A percentile compares a stretch with the other conserved stretches of the same genome.
These are phyloP conservation scores for Austroboletus niveus DNA, from an alignment of 1,284 basidiomycete species.

Conservation along the genomic window DNA sequence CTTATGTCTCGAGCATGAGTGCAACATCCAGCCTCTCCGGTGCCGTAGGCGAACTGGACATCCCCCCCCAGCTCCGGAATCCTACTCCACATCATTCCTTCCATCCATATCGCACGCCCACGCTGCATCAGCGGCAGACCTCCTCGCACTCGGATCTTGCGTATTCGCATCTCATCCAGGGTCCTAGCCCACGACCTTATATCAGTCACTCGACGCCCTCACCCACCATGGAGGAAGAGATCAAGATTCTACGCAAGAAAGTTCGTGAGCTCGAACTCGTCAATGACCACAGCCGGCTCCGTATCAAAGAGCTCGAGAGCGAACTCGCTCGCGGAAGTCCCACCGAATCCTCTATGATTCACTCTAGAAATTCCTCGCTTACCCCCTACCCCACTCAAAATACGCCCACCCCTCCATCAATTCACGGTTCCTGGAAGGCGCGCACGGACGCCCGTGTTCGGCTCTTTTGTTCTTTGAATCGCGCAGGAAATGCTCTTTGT, in stretches of 20 bases:
- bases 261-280: constrained; percentile 46
- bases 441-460: constrained; percentile 69
- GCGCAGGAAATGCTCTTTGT: constrained; percentile 81
- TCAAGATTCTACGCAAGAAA: constrained; percentile 37
- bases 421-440: constrained; percentile 58
- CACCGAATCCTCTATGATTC: constrained; percentile 24
- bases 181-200: constrained; percentile 26
- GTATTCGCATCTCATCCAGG: constrained; percentile 22
- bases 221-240: constrained; percentile 39
- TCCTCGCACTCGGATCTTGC: constrained; percentile 25
- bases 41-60: constrained; percentile 55
- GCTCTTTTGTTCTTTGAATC: constrained; percentile 75
- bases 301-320: constrained; percentile 46
- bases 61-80: constrained; percentile 38
- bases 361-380: constrained; percentile 17
- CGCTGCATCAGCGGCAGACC: constrained; percentile 30
- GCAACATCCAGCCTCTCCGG: constrained; percentile 58
- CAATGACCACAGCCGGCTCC: constrained; percentile 44
- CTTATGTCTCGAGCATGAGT: constrained; percentile 36
- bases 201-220: constrained; percentile 23
- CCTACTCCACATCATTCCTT: constrained; percentile 33
- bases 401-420: constrained; percentile 41
- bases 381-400: constrained; percentile 19
- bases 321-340: constrained; percentile 38
- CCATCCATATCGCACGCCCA: constrained; percentile 24